Evolutionary conservation across 257 asterid genomes (phyloP), one percentile per base, ranked within the genome.

Genomic region (Plantago elongata): DNA sequence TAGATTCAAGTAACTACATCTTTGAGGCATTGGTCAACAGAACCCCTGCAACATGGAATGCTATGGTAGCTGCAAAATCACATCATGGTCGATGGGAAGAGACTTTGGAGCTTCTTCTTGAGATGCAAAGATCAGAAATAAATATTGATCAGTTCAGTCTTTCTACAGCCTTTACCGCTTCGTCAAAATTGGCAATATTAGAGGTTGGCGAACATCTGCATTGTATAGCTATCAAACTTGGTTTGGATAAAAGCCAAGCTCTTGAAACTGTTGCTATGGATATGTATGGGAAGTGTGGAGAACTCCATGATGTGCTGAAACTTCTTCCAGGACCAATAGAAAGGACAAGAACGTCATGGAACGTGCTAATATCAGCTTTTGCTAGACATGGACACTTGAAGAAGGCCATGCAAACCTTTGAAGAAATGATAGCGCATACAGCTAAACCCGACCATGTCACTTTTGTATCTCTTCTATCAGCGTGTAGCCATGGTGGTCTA

Each of bases 261-360:
- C 92, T 90, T 16, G 76, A 63, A 64, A 84, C 81, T 64, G 85
- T 87, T 54, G 38, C 78, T 9, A 77, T 84, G 95, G 97, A 90
- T 72, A 90, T 87, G 97, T 90, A 90, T 43, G 97, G 95, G 38
- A 90, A 90, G 64, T 90, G 95, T 57, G 95, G 95, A 30, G 90
- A 83, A 61, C 82, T 87, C 29, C 67, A 51, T 30, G 77, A 84
- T 78, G 83, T 87, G 34, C 66, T 87, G 62, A 74, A 83, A 69
- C 69, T 87, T 67, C 75, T 81, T 45, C 90, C 94, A 9, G 83
- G 81, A 59, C 86, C 95, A 18, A 74, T 64, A 64, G 40, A 48
- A 40, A 75, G 88, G 29, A 67, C 92, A 16, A 60, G 79, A 64
- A 70, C 87, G 52, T 81, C 92, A 4, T 90, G 97, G 97, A 90